Conservation (phyloP, 2,329 filamentous ascomycete genomes). For the Sporothrix globosa region DNA sequence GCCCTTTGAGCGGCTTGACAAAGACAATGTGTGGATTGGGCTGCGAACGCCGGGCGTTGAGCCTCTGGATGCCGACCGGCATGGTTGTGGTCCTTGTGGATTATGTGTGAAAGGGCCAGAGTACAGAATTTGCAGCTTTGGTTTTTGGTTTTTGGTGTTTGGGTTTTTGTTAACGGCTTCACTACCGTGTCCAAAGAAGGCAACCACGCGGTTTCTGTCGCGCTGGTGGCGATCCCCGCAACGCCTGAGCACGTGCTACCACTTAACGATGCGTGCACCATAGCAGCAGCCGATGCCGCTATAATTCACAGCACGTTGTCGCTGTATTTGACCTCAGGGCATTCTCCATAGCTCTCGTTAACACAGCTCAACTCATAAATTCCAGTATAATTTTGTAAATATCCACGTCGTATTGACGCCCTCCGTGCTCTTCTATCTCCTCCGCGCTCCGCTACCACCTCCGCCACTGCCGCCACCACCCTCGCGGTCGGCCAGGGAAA, state of each 20-base stretch:
- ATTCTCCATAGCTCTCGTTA: not conserved
- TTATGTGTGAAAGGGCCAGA: not conserved
- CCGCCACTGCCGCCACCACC: constrained; percentile 58
- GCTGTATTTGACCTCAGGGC: not conserved
- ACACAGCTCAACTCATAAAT: no score
- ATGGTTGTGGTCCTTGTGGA: constrained; percentile 50
- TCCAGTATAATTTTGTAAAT: no score
- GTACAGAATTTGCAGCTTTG: not conserved
- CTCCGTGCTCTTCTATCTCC: constrained; percentile 16
- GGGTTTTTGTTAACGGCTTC: not conserved
- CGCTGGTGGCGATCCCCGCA: constrained; percentile 15
- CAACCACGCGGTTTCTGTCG: constrained; percentile 23
- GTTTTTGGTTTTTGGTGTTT: not conserved
- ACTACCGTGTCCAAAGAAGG: not conserved
- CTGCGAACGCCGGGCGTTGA: constrained; percentile 74
- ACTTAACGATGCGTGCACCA: not conserved
- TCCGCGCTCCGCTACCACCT: constrained; percentile 48
- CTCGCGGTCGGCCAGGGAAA: constrained; percentile 77
- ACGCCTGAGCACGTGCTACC: constrained; percentile 34
- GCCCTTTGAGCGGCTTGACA: constrained; percentile 75
- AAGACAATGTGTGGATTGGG: constrained; percentile 81
- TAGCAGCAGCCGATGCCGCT: not conserved
- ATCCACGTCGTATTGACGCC: no score
- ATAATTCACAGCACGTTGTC: not conserved
- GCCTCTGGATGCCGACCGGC: constrained; percentile 76